These are phyloP conservation scores for Lipomyces starkeyi DNA, from an alignment of 805 yeast genomes.

Conservation along the genomic window DNA sequence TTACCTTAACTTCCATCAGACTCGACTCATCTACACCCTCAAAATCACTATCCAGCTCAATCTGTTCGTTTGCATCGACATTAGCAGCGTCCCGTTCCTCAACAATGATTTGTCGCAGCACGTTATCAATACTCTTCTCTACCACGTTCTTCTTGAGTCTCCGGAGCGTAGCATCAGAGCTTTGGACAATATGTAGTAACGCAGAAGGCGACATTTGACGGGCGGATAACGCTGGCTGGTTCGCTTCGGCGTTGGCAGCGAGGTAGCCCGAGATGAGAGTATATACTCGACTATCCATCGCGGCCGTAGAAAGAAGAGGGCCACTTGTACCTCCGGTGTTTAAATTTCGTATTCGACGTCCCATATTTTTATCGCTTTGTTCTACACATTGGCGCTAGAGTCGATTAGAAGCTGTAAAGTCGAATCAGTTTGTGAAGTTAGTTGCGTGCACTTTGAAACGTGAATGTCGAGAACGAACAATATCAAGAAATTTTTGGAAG, in stretches of 20 bases:
- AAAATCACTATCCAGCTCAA: conserved; percentile 48
- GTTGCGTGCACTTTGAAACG: too few relatives aligned
- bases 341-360: conserved; percentile 26
- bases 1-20: conserved; percentile 62
- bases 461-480: too few relatives aligned
- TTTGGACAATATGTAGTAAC: conserved; percentile 49
- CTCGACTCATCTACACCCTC: conserved; percentile 51
- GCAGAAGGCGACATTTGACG: conserved; percentile 29
- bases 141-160: conserved; percentile 71
- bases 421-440: not conserved
- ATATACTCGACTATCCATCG: conserved; percentile 38
- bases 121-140: conserved; percentile 67
- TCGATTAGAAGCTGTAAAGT: not conserved
- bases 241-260: conserved; percentile 12
- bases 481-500: too few relatives aligned
- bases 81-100: conserved; percentile 28
- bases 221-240: conserved; percentile 6
- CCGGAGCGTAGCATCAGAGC: conserved; percentile 67
- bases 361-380: conserved; percentile 16
- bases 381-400: conserved; percentile 1
- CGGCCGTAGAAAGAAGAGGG: conserved; percentile 21
- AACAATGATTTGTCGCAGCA: conserved; percentile 14
- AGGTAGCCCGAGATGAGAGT: conserved; percentile 42
- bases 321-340: conserved; percentile 14
- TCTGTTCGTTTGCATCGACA: conserved; percentile 41